phyloP scores from a whole-genome alignment of 768 basidiomycete genomes.

The Leucosporidium creatinivorum region DNA sequence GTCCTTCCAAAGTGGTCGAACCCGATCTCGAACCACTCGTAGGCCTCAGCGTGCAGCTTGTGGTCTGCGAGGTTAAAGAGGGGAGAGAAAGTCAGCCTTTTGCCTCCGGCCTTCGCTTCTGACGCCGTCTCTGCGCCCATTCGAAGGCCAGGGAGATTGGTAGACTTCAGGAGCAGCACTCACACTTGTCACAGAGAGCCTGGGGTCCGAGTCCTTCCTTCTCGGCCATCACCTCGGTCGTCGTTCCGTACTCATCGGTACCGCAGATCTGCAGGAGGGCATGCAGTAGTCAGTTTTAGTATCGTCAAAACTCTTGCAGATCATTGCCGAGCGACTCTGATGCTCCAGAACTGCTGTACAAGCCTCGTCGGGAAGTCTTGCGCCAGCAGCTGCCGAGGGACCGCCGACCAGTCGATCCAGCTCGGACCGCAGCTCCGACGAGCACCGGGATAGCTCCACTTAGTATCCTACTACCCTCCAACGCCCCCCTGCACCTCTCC shows the following conservation, averaged over 20 bases:
- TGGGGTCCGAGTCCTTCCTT: slow-evolving; percentile 74
- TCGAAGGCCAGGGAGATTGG: background rate
- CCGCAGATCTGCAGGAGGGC: slow-evolving; percentile 61
- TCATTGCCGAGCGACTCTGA: no score
- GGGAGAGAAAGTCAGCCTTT: slow-evolving; percentile 17
- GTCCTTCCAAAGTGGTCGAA: slow-evolving; percentile 97
- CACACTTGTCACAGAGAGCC: slow-evolving; percentile 39
- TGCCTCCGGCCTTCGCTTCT: background rate
- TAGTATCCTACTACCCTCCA: background rate
- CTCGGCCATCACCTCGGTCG: slow-evolving; percentile 92
- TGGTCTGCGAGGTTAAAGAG: slow-evolving; percentile 81
- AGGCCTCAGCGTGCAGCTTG: slow-evolving; percentile 78
- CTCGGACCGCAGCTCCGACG: no score
- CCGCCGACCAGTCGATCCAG: no score
- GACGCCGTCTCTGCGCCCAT: background rate
- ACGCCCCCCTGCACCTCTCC: background rate
- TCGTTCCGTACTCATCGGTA: slow-evolving; percentile 99
- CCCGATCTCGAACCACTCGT: slow-evolving; percentile 95
- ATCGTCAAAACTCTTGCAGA: no score
- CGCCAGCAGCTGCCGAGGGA: background rate
- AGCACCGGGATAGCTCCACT: background rate
- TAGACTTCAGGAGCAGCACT: background rate
- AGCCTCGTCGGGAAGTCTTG: background rate
- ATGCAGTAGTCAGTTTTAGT: no score
- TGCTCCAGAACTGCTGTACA: no score